Conservation (phyloP, 345 rosid genomes). For the Pistacia atlantica region DNA sequence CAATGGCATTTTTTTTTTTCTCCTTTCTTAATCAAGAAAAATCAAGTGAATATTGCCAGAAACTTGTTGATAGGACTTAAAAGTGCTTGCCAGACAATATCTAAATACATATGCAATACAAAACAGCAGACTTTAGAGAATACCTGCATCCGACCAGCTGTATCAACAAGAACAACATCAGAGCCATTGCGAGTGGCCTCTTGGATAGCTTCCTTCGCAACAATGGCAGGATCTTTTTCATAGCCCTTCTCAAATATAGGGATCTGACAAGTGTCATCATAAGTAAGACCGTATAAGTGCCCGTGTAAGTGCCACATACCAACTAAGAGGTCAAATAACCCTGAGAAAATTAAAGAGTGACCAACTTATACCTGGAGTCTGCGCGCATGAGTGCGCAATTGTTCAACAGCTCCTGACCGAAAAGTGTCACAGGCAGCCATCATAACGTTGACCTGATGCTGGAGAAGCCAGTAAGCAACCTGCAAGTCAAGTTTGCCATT, state of each 20-base stretch:
- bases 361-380: slow-evolving; percentile 72
- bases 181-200: slow-evolving; percentile 85
- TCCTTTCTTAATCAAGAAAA: too few species aligned
- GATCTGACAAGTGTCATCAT: slow-evolving; percentile 45
- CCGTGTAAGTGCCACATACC: background rate
- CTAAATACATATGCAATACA: background rate
- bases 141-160: slow-evolving; percentile 99
- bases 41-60: background rate
- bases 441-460: slow-evolving; percentile 90
- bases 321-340: background rate
- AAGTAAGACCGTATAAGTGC: background rate
- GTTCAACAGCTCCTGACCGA: slow-evolving; percentile 99
- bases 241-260: slow-evolving; percentile 99
- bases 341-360: background rate
- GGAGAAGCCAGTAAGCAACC: slow-evolving; percentile 98
- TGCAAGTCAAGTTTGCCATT: slow-evolving; percentile 26
- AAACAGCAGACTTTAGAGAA: background rate
- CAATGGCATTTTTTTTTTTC: background rate
- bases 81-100: background rate
- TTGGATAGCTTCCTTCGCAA: slow-evolving; percentile 97
- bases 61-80: background rate
- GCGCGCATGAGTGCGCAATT: slow-evolving; percentile 94
- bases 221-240: slow-evolving; percentile 98
- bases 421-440: slow-evolving; percentile 99
- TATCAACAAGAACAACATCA: slow-evolving; percentile 98